Percentiles rank a stretch among this genome's conserved stretches.
Conservation (phyloP, 1,284 basidiomycete species). For the Jaminaea rosea region DNA sequence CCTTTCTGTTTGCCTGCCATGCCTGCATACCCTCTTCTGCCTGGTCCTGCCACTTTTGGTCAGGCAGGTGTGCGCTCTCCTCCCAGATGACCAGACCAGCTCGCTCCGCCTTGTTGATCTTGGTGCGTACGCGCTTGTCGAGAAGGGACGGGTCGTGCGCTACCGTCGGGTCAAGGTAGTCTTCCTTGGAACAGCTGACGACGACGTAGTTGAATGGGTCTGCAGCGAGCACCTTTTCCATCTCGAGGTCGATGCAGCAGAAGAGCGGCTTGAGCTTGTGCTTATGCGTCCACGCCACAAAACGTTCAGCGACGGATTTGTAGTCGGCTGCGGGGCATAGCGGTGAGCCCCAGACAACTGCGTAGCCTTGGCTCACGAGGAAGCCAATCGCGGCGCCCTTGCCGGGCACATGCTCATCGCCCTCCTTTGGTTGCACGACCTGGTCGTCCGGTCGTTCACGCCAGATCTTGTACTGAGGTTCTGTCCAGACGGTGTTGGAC, state of each 20-base stretch:
- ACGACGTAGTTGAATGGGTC: constrained; percentile 53
- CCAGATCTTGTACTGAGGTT: constrained; percentile 55
- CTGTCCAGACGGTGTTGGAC: constrained; percentile 56
- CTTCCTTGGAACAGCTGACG: constrained; percentile 50
- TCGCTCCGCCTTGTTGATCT: constrained; percentile 6
- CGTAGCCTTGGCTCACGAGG: constrained; percentile 48
- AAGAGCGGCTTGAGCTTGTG: constrained; percentile 54
- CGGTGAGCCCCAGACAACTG: constrained; percentile 53
- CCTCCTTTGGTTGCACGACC: neutral
- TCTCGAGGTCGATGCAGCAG: constrained; percentile 52
- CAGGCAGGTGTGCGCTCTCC: constrained; percentile 1
- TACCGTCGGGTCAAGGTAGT: constrained; percentile 41
- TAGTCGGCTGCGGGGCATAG: constrained; percentile 52
- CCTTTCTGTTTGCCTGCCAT: constrained; percentile 52
- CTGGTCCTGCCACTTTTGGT: constrained; percentile 16
- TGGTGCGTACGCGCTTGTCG: constrained; percentile 5
- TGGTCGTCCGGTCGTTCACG: constrained; percentile 43
- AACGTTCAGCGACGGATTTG: constrained; percentile 50
- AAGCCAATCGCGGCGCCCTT: constrained; percentile 54
- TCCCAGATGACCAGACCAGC: constrained; percentile 4
- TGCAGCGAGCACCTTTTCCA: constrained; percentile 52
- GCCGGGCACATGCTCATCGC: constrained; percentile 11
- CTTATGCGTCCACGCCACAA: constrained; percentile 48
- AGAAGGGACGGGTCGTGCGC: constrained; percentile 46
- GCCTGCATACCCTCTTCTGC: constrained; percentile 52